Conservation (phyloP, 2,329 filamentous ascomycete genomes). For the Aspergillus brunneoviolaceus region DNA sequence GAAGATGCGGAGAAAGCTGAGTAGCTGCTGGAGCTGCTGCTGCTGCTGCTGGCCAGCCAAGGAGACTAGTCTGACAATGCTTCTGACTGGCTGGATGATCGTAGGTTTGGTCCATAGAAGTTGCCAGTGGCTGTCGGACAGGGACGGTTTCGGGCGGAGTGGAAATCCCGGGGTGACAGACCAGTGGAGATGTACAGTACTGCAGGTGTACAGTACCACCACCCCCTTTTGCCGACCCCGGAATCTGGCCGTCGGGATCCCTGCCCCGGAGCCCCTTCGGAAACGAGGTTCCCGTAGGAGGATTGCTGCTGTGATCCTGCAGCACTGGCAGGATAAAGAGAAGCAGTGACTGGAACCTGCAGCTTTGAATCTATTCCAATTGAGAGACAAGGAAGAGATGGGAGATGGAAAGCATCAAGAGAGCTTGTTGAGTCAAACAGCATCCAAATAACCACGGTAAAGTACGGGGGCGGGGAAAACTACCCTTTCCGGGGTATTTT, state of each 20-base stretch:
- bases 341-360: no score
- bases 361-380: background rate
- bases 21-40: background rate
- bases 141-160: background rate
- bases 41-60: background rate
- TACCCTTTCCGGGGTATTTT: background rate
- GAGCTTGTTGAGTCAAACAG: background rate
- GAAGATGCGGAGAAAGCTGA: background rate
- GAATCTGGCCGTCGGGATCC: no score
- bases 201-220: background rate
- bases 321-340: no score
- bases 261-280: background rate
- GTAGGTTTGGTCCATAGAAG: no score
- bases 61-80: background rate
- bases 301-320: no score
- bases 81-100: no score
- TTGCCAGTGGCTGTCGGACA: background rate
- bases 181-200: background rate
- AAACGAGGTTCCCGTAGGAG: background rate
- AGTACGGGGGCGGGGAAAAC: slow-evolving; percentile 7
- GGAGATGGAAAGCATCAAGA: background rate
- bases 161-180: background rate
- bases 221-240: background rate
- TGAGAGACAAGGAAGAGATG: background rate
- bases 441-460: background rate